These are phyloP conservation scores for Capronia epimyces DNA, from an alignment of 2,329 filamentous ascomycete species.

Conservation along the genomic window DNA sequence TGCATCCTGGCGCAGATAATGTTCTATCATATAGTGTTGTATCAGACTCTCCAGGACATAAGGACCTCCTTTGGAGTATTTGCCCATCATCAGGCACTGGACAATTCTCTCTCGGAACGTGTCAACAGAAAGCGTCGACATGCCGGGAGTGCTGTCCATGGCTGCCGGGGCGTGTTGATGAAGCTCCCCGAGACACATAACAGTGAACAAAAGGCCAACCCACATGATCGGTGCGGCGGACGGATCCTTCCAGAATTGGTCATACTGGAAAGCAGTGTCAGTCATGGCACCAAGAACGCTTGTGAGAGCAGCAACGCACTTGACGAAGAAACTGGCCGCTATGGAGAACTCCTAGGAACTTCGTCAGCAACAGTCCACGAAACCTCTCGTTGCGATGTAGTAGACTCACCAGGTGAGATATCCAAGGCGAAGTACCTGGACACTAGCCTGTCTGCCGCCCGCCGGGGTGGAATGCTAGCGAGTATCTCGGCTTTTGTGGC, in stretches of 20 bases:
- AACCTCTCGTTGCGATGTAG: too few relatives aligned
- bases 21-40: constrained; percentile 49
- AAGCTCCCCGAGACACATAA: constrained; percentile 37
- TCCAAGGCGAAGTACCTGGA: too few relatives aligned
- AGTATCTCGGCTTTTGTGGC: too few relatives aligned
- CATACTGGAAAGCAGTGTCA: constrained; percentile 38
- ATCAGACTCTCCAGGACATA: constrained; percentile 25
- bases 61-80: constrained; percentile 23
- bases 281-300: neutral
- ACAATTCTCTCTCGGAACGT: constrained; percentile 33
- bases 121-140: too few relatives aligned
- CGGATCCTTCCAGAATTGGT: constrained; percentile 49
- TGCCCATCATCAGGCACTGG: constrained; percentile 52
- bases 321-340: too few relatives aligned
- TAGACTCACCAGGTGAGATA: too few relatives aligned
- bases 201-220: constrained; percentile 49
- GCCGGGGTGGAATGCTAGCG: too few relatives aligned
- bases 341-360: too few relatives aligned
- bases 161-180: constrained; percentile 13
- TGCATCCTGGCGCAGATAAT: constrained; percentile 46
- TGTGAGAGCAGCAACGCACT: too few relatives aligned
- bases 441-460: too few relatives aligned
- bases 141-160: constrained; percentile 13
- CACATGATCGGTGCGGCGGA: constrained; percentile 45
- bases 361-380: too few relatives aligned